Evolutionary conservation across 495 filamentous ascomycete genomes (phyloP), one percentile per base, ranked within the genome.

Genomic region (Cairneyella variabilis): DNA sequence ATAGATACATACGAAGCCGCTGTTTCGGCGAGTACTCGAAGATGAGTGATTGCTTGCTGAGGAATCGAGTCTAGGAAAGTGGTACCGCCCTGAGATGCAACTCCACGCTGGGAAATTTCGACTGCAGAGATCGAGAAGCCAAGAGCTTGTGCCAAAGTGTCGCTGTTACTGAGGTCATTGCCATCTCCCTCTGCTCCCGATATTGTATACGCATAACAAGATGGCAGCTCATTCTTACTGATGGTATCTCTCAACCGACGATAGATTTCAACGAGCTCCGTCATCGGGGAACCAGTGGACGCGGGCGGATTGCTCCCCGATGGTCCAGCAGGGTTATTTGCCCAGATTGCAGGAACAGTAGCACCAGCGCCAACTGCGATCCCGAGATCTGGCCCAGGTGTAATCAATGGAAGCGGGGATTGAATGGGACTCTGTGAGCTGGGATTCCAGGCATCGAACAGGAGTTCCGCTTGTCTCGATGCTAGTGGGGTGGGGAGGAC

Each of bases 1-100:
- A 96, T 76, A 6, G 89, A 80, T 38, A 89, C 82, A 65, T 91
- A 97, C 1, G 91, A 89, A 14, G 85, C 79, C 10, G 89, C 84
- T 10, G 91, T 96, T 70, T 97, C 95, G 2, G 90, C 84, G 46
- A 96, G 72, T 18, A 99, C 84, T 50, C 91, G 88, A n/a, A 98
- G 74, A 64, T 96, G 90, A 0, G 90, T 91, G 36, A 98, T 67
- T 2, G 82, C 76, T 61, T 95, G 79, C 34, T 89, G 79, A 0
- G 92, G 83, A 23, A 97, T 87, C 60, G 84, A 90, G 54, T 91
- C 87, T n/a, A 97, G 63, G 27, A 97, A 70, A 0, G 86, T 91
- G 59, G 76, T 74, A 17, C 87, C 88, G 28, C 82, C 80, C 36
- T 89, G 82, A 3, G 87, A 84, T 51, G 88, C 85, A 1, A 90